phyloP scores from a whole-genome alignment of 1,284 basidiomycete genomes.

The Melampsora americana region DNA sequence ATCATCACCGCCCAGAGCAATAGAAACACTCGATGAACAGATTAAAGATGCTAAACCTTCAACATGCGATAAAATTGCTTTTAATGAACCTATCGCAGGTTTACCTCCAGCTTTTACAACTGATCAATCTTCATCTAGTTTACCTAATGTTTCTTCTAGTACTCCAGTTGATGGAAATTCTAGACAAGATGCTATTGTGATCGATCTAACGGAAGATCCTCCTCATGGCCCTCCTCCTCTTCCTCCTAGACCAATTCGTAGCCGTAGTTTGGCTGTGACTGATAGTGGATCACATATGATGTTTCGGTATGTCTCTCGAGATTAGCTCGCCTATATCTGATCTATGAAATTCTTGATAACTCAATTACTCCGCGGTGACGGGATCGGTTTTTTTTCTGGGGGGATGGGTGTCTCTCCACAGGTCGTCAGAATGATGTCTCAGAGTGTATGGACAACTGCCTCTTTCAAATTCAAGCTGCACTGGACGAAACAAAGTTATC shows the following conservation, averaged over 20 bases:
- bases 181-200: conserved; percentile 7
- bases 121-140: too few relatives aligned
- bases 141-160: background rate
- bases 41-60: too few relatives aligned
- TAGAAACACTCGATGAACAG: too few relatives aligned
- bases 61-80: too few relatives aligned
- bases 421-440: conserved; percentile 97
- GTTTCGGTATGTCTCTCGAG: conserved; percentile 64
- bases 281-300: conserved; percentile 70
- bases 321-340: too few relatives aligned
- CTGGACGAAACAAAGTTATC: conserved; percentile 62
- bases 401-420: too few relatives aligned
- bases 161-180: background rate
- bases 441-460: conserved; percentile 97
- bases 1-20: too few relatives aligned
- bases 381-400: background rate
- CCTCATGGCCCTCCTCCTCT: conserved; percentile 22
- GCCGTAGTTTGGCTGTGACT: conserved; percentile 54
- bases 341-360: background rate
- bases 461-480: conserved; percentile 96
- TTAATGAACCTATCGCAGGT: too few relatives aligned
- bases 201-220: conserved; percentile 37
- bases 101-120: too few relatives aligned
- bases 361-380: too few relatives aligned
- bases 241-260: conserved; percentile 28